Evolutionary conservation across 805 yeast species (phyloP), one percentile per base, ranked within the genome.

Genomic region (Deakozyma indianensis): DNA sequence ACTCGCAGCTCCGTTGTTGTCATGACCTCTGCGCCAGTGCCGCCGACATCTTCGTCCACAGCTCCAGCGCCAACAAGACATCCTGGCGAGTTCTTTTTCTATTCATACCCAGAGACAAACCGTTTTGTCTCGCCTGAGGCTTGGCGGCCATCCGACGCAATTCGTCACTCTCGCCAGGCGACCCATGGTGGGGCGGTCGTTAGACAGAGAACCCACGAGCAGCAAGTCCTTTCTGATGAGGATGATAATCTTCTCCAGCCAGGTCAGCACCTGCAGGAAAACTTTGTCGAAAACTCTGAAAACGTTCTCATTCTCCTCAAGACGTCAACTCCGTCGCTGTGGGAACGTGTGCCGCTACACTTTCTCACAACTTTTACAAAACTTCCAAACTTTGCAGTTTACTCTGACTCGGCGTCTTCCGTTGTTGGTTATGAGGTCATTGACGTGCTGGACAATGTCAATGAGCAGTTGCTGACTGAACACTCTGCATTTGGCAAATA

Each of bases 311-410:
- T 58, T 15, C 44, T 51, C 23, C 40, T 58, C 29, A 53, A 52
- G 40, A 48, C 60, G 5, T 50, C 53, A 16, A 43, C 52, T 23
- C 44, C 50, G 20, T 48, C 54, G 2, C 45, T 50, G 21, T 58
- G 62, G 62, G 45, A 50, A 22, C 48, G 53, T 18, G 20, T 58
- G 22, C 62, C 62, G 5, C 41, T 49, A 4, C 62, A 55, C 43
- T 32, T 56, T 18, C 41, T 43, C n/a, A 56, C 59, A 3, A 49
- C 56, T 3, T 47, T 57, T n/a, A 50, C 48, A 7, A 49, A 48
- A 18, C 47, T 56, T 43, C 52, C 50, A 2, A 46, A 53, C 45
- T 50, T 47, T 32, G 51, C 44, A 15, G 20, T 58, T 3, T 58
- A 53, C 47, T 51, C 55, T 14, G 54, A 53, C 43, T 51, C 53